Evolutionary conservation across 805 yeast genomes (phyloP), one percentile per base, ranked within the genome.

Genomic region (Nakazawaea laoshanensis): DNA sequence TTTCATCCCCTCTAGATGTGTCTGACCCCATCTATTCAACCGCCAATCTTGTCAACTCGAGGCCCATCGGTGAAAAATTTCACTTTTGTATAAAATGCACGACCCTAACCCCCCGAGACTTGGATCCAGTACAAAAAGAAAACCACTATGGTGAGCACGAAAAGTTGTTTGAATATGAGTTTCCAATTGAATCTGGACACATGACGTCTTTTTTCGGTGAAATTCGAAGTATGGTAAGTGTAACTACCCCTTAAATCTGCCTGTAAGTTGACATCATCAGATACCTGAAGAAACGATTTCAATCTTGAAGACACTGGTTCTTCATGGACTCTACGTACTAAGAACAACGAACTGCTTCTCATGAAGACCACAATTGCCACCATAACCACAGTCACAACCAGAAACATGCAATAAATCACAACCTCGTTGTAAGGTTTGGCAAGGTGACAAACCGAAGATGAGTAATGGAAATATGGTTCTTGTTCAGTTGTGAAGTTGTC

Each of bases 361-460:
- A 36, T 22, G 11, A 24, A 10, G 3, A 31, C 32, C 3, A 20
- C 13, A 6, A 41, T 19, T n/a, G 30, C 15, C 19, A 41, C 18
- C 13, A 21, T 21, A 12, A 41, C 32, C n/a, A 35, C 19, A 50
- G 45, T 42, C 7, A 40, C 15, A n/a, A 43, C 53, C 3, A 71
- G 65, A 33, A 59, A 43, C 4, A 48, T 29, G 3, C 62, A 52
- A 43, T 69, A 69, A 33, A 50, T 39, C 8, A 47, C 40, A 1
- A 67, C 52, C 36, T 65, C 66, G 21, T 52, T 36, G 42, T 67
- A 68, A 4, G 76, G 75, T 5, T 53, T 53, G 4, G 67, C 70
- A 21, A 66, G 45, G 46, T 62, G 63, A 45, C 76, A 69, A 17
- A 67, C 47, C 14, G 54, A 44, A n/a, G n/a, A n/a, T n/a, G n/a